Base-by-base conservation (phyloP, 305 asterid genomes). In the Withania somnifera region DNA sequence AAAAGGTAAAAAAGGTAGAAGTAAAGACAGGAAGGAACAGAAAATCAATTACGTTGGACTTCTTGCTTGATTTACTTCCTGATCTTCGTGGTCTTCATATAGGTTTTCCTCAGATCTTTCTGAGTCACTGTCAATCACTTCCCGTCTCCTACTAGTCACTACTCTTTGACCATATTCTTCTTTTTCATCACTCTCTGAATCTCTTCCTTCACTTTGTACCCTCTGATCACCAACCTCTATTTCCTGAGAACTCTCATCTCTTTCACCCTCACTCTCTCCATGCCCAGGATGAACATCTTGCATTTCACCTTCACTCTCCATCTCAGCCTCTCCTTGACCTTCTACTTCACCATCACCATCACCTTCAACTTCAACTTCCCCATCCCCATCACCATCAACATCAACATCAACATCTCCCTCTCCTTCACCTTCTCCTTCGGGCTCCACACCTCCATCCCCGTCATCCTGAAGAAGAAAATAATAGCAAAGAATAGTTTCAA, bases 221-320 rank as follows among this genome's bases (percentile, higher is more conserved):
- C 92, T 92, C 34, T 88, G 95, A 84, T 95, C 95, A 58, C 86
- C 94, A 76, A 89, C 83, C 82, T 88, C 97, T 83, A 91, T 90
- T 85, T 91, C 97, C 76, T 89, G 95, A 76, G 95, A 91, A 87
- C 94, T 90, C 87, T 87, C 90, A 52, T 90, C 94, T 85, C 91
- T 91, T 89, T 95, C 98, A 51, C 87, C 91, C 85, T 92, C 97
- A 40, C 95, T 93, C 86, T 94, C 97, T 19, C 86, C 95, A 7
- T 66, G 91, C 63, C 82, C 85, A 68, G 79, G 89, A 83, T 91
- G 90, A 60, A 82, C 85, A 17, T 90, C 97, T 54, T 83, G 92
- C 76, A 90, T 86, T 85, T 92, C 95, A 68, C 86, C 97, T 69
- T 92, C 97, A 77, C 90, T 90, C 89, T 90, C 97, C 83, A 93